phyloP scores from a whole-genome alignment of 2,329 filamentous ascomycete species.

The Neonectria hederae region DNA sequence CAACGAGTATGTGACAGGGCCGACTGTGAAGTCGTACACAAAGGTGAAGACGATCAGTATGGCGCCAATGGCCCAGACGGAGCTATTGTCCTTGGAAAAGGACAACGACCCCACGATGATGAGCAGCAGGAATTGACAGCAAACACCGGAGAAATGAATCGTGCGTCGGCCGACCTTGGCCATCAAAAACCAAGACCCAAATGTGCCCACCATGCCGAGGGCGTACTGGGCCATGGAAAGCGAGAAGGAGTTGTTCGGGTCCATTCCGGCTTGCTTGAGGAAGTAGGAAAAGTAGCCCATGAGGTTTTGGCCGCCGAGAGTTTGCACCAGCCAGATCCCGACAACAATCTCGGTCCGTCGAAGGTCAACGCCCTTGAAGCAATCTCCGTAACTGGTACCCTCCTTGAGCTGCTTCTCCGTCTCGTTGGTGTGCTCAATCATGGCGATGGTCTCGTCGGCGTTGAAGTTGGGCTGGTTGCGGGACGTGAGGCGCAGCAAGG shows the following conservation, averaged over 20 bases:
- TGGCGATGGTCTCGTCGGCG: slow-evolving; percentile 58
- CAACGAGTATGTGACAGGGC: slow-evolving; percentile 63
- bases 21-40: slow-evolving; percentile 64
- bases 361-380: slow-evolving; percentile 62
- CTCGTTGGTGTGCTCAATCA: slow-evolving; percentile 65
- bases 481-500: slow-evolving; percentile 54
- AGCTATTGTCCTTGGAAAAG: slow-evolving; percentile 46
- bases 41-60: slow-evolving; percentile 63
- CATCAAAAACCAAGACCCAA: slow-evolving; percentile 62
- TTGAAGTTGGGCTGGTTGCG: slow-evolving; percentile 52
- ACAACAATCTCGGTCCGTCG: slow-evolving; percentile 64
- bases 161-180: slow-evolving; percentile 58
- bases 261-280: slow-evolving; percentile 57
- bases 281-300: slow-evolving; percentile 62
- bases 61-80: slow-evolving; percentile 55
- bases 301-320: slow-evolving; percentile 58
- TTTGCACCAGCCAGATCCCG: slow-evolving; percentile 60
- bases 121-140: slow-evolving; percentile 51
- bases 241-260: slow-evolving; percentile 54
- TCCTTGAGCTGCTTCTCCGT: slow-evolving; percentile 55
- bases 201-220: slow-evolving; percentile 61
- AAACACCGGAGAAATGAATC: slow-evolving; percentile 59
- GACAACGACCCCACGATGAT: slow-evolving; percentile 53
- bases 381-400: slow-evolving; percentile 59
- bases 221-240: slow-evolving; percentile 59